phyloP scores from a whole-genome alignment of 371 early-diverging fungal genomes.

The Homolaphlyctis polyrhiza region DNA sequence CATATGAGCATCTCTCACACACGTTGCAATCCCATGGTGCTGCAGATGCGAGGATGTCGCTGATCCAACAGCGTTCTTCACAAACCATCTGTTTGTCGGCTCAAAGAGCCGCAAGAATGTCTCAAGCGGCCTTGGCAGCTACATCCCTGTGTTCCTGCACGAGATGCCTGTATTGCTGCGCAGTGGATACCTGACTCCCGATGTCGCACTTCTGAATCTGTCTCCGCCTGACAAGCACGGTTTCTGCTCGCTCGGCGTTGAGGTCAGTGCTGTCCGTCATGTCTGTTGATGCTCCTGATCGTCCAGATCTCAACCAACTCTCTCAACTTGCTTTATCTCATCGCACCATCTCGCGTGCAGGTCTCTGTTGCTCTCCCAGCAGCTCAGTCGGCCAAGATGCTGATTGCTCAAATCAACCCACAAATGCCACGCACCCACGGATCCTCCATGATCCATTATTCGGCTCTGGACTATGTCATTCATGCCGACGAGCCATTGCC shows the following conservation, averaged over 20 bases:
- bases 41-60: slow-evolving; percentile 3
- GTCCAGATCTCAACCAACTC: no score
- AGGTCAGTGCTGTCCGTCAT: slow-evolving; percentile 8
- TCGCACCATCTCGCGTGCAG: slow-evolving; percentile 6
- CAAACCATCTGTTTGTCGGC: slow-evolving; percentile 45
- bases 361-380: slow-evolving; percentile 33
- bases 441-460: slow-evolving; percentile 27
- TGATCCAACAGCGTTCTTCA: slow-evolving; percentile 19
- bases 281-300: not conserved
- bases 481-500: slow-evolving; percentile 21
- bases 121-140: slow-evolving; percentile 24
- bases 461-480: slow-evolving; percentile 33
- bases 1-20: no score
- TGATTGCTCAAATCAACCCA: slow-evolving; percentile 47
- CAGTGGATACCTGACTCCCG: slow-evolving; percentile 19
- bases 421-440: slow-evolving; percentile 38
- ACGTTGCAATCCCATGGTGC: no score
- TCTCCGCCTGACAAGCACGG: slow-evolving; percentile 47
- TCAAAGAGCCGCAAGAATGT: slow-evolving; percentile 29
- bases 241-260: slow-evolving; percentile 34
- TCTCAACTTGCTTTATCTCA: no score
- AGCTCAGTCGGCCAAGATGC: slow-evolving; percentile 27
- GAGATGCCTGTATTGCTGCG: slow-evolving; percentile 37
- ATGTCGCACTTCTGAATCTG: slow-evolving; percentile 44
- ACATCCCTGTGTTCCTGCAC: slow-evolving; percentile 36